phyloP scores from a whole-genome alignment of 2,329 filamentous ascomycete genomes.

The Sphaceloma murrayae region DNA sequence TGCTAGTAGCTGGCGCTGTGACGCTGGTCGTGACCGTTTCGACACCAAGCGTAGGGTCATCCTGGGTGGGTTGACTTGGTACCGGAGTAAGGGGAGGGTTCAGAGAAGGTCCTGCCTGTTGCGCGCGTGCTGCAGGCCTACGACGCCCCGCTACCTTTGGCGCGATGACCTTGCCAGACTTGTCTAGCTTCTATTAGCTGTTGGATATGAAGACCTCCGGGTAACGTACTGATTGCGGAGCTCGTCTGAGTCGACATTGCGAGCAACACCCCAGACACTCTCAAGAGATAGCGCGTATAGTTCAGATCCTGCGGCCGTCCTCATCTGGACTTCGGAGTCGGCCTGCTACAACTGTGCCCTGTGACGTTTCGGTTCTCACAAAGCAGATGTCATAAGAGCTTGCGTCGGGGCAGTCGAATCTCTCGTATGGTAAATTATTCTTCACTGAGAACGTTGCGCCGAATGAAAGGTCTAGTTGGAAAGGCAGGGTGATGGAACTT shows the following conservation, averaged over 20 bases:
- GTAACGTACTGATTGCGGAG: constrained; percentile 42
- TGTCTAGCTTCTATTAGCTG: constrained; percentile 25
- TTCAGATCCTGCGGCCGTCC: no score
- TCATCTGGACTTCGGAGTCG: no score
- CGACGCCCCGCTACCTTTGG: constrained; percentile 39
- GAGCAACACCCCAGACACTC: neutral
- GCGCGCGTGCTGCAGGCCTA: constrained; percentile 28
- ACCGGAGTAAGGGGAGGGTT: constrained; percentile 15
- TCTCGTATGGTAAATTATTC: no score
- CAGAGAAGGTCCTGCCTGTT: constrained; percentile 17
- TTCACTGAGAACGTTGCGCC: no score
- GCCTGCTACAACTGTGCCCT: no score
- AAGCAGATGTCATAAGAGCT: no score
- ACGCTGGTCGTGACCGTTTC: neutral
- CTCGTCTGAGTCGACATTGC: constrained; percentile 42
- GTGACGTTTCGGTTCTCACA: no score
- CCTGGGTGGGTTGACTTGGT: neutral
- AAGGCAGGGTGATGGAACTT: no score
- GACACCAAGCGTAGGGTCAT: neutral
- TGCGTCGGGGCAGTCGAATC: no score
- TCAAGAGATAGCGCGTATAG: no score
- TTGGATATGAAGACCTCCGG: constrained; percentile 19
- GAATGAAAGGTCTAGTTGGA: no score
- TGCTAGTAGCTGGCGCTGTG: neutral
- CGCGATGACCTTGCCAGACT: constrained; percentile 39